Conservation (phyloP, 1,139 yeast genomes). For the Meyerozyma smithsonii region DNA sequence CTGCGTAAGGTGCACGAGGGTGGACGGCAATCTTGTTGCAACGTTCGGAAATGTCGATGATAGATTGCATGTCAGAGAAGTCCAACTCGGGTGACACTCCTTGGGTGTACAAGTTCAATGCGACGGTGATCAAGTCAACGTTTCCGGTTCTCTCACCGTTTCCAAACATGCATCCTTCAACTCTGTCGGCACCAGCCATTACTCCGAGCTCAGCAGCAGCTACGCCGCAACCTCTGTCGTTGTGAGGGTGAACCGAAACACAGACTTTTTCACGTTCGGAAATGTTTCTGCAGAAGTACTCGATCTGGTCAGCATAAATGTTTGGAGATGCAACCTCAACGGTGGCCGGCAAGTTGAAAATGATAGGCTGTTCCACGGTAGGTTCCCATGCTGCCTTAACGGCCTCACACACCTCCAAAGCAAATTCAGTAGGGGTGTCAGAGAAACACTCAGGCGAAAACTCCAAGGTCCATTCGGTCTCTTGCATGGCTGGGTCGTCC, state of each 20-base stretch:
- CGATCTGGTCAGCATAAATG: conserved; percentile 48
- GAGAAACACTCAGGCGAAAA: conserved; percentile 47
- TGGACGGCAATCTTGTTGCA: conserved; percentile 46
- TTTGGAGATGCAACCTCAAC: conserved; percentile 47
- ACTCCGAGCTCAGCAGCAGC: conserved; percentile 48
- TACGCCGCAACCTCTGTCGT: conserved; percentile 48
- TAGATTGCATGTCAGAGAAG: conserved; percentile 36
- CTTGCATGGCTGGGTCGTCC: conserved; percentile 30
- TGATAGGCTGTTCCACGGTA: conserved; percentile 35
- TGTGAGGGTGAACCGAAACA: conserved; percentile 45
- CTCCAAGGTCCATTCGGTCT: conserved; percentile 42
- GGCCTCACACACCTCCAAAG: conserved; percentile 43
- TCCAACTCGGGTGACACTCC: conserved; percentile 43
- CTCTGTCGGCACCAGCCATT: conserved; percentile 48
- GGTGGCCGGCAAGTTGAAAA: conserved; percentile 47
- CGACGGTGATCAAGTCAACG: conserved; percentile 45
- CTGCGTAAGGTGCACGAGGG: conserved; percentile 47
- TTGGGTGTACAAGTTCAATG: conserved; percentile 44
- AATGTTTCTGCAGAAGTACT: conserved; percentile 39
- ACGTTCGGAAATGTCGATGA: conserved; percentile 40
- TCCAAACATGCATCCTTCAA: conserved; percentile 48
- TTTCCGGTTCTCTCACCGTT: conserved; percentile 50
- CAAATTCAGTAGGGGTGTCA: conserved; percentile 40
- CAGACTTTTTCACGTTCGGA: conserved; percentile 41
- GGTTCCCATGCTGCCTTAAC: conserved; percentile 47